Base-by-base conservation (phyloP, 495 filamentous ascomycete species). In the Daldinia concentrica region DNA sequence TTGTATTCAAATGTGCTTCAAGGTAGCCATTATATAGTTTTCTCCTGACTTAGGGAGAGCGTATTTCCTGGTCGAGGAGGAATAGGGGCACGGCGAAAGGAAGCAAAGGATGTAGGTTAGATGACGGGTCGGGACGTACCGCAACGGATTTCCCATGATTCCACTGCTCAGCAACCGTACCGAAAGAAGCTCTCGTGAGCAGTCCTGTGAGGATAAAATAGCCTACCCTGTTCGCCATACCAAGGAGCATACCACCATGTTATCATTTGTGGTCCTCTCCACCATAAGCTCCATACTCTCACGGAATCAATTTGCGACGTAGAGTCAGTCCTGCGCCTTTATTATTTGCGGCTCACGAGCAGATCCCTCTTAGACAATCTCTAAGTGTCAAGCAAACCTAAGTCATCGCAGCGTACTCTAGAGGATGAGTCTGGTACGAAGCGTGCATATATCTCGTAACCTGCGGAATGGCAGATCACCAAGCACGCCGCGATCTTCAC, bases 321-420 rank as follows among this genome's bases (percentile, higher is more conserved):
- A 45, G 19, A 68, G 66, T 37, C 58, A 29, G 27, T 60, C 45
- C 73, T 77, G 75, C 66, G 75, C 75, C 75, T 59, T 66, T 22
- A 51, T 66, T 15, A 29, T 55, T 58, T 60, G 34, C 64, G 37
- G 64, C 58, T 48, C 60, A 65, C 62, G 58, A 68, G 29, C 57
- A 75, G 67, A 66, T 41, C 62, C 36, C 65, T 60, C 56, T 34
- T 12, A 45, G 14, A 43, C 58, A 15, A 50, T 58, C 36, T 19
- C 62, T 24, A 12, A 56, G 58, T 52, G 7, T 11, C 36, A 48
- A 37, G 27, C 34, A 22, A 55, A n/a, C 3, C 58, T 41, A 62
- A 69, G 62, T 66, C 58, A 64, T 64, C 63, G 15, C 27, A 26
- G 34, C 26, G 41, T 34, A 4, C 19, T 50, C 34, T 11, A 27